phyloP scores from a whole-genome alignment of 805 yeast genomes.

The Candida orba region DNA sequence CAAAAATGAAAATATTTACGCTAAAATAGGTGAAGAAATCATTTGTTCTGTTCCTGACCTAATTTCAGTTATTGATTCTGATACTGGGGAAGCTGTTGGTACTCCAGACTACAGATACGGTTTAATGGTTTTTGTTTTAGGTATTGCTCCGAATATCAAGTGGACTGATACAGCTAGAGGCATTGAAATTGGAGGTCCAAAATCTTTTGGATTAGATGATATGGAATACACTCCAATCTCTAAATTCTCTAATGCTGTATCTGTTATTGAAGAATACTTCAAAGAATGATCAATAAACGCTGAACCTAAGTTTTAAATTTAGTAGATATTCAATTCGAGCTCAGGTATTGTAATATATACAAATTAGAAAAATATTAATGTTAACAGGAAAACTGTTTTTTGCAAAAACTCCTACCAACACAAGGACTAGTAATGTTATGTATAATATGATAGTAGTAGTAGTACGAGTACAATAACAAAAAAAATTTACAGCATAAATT shows the following conservation, averaged over 20 bases:
- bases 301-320: neutral
- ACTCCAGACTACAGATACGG: constrained; percentile 44
- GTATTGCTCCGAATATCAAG: constrained; percentile 28
- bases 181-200: constrained; percentile 36
- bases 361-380: too few relatives aligned
- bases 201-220: constrained; percentile 28
- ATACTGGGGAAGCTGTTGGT: constrained; percentile 40
- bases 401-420: too few relatives aligned
- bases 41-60: constrained; percentile 40
- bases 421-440: too few relatives aligned
- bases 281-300: neutral
- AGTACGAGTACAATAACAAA: too few relatives aligned
- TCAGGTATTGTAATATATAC: too few relatives aligned
- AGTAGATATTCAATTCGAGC: too few relatives aligned
- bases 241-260: constrained; percentile 27
- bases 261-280: constrained; percentile 32
- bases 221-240: constrained; percentile 33
- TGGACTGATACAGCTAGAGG: constrained; percentile 28
- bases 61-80: constrained; percentile 35
- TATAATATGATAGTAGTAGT: too few relatives aligned
- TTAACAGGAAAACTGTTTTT: too few relatives aligned
- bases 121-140: constrained; percentile 35
- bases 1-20: constrained; percentile 40
- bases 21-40: constrained; percentile 24
- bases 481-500: too few relatives aligned